Conservation (phyloP, 2,329 filamentous ascomycete species). For the Trichoderma sp. region DNA sequence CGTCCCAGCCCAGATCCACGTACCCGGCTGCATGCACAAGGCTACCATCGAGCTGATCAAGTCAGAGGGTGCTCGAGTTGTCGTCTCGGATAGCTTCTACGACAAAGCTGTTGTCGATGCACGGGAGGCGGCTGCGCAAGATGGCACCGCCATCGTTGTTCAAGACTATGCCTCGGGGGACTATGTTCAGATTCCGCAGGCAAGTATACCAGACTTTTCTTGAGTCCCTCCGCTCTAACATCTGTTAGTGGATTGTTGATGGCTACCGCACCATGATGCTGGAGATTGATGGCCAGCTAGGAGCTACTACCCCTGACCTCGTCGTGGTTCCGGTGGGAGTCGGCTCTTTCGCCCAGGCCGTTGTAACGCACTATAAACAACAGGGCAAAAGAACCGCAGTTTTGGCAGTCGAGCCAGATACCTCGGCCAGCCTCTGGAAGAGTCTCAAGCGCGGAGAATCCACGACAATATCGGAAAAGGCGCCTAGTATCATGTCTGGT, state of each 20-base stretch:
- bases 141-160: slow-evolving; percentile 57
- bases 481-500: slow-evolving; percentile 71
- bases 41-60: slow-evolving; percentile 59
- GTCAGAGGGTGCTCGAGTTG: slow-evolving; percentile 65
- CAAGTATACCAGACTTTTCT: slow-evolving; percentile 34
- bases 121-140: slow-evolving; percentile 45
- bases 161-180: slow-evolving; percentile 70
- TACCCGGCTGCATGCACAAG: slow-evolving; percentile 61
- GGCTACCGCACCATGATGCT: slow-evolving; percentile 75
- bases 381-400: slow-evolving; percentile 44
- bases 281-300: slow-evolving; percentile 66
- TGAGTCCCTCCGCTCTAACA: neutral
- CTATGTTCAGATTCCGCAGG: slow-evolving; percentile 67
- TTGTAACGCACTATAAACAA: slow-evolving; percentile 66
- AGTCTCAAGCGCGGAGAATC: slow-evolving; percentile 54
- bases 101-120: slow-evolving; percentile 63
- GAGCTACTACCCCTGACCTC: slow-evolving; percentile 45
- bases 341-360: slow-evolving; percentile 72
- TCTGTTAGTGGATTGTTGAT: slow-evolving; percentile 69
- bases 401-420: slow-evolving; percentile 72
- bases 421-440: slow-evolving; percentile 61
- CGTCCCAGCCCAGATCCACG: slow-evolving; percentile 61
- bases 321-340: slow-evolving; percentile 72
- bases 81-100: slow-evolving; percentile 62
- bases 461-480: slow-evolving; percentile 56